phyloP scores from a whole-genome alignment of 169 alveolate species.

The Babesia bigemina region DNA sequence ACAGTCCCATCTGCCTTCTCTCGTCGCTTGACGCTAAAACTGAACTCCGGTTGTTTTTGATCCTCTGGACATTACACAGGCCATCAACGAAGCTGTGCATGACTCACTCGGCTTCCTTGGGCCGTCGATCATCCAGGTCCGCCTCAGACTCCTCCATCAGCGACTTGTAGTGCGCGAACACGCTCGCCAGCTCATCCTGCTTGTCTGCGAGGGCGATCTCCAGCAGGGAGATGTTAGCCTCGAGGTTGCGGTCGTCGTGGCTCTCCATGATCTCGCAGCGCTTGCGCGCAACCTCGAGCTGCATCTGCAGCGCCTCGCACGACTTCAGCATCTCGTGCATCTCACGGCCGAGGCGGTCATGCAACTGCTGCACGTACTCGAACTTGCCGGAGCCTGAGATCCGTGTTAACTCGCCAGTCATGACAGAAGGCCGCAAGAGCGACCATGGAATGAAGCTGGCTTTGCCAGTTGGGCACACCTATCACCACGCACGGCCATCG shows the following conservation, averaged over 20 bases:
- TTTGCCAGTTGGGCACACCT: too few species aligned
- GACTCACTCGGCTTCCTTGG: too few species aligned
- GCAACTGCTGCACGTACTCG: slow-evolving; percentile 36
- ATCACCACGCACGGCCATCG: too few species aligned
- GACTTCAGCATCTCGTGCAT: slow-evolving; percentile 31
- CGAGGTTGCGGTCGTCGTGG: slow-evolving; percentile 36
- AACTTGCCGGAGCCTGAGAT: slow-evolving; percentile 24
- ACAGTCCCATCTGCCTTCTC: too few species aligned
- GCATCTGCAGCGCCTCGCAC: slow-evolving; percentile 43
- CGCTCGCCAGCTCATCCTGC: slow-evolving; percentile 43
- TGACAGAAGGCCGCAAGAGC: neutral
- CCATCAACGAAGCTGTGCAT: too few species aligned
- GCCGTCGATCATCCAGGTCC: too few species aligned
- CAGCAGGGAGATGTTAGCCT: slow-evolving; percentile 46
- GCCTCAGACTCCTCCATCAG: neutral
- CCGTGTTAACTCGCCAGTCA: neutral
- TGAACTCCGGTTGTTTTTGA: too few species aligned
- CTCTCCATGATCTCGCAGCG: slow-evolving; percentile 19
- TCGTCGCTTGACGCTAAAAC: too few species aligned
- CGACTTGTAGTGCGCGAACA: slow-evolving; percentile 39
- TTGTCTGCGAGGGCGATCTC: slow-evolving; percentile 59
- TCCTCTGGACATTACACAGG: too few species aligned
- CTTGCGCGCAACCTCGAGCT: slow-evolving; percentile 31
- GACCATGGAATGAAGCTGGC: neutral
- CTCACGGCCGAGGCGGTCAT: slow-evolving; percentile 34